Percentiles rank a stretch among this genome's conserved stretches.
These are phyloP conservation scores for Breynia disticha DNA, from an alignment of 441 rosid species.

Conservation along the genomic window DNA sequence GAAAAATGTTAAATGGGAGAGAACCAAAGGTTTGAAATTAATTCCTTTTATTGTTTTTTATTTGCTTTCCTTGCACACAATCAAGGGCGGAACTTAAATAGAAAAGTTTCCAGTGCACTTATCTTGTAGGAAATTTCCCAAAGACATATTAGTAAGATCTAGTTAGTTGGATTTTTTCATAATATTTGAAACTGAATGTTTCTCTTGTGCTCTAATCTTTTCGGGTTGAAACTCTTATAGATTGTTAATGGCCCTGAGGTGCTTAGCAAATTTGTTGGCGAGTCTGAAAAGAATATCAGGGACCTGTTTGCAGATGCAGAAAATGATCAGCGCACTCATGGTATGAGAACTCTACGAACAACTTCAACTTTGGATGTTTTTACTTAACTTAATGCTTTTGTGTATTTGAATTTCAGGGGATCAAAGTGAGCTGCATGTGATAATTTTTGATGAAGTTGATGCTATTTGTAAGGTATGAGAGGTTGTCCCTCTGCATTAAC, in stretches of 20 bases:
- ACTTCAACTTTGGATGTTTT: slow-evolving; percentile 8
- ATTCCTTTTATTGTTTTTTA: neutral
- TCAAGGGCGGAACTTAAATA: too few species aligned
- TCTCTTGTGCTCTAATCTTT: slow-evolving; percentile 2
- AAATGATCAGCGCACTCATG: slow-evolving; percentile 72
- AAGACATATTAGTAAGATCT: neutral
- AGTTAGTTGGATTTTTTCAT: neutral
- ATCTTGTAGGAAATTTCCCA: too few species aligned
- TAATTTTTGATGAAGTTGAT: slow-evolving; percentile 97
- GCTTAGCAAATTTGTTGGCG: slow-evolving; percentile 97
- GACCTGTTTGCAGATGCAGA: slow-evolving; percentile 98
- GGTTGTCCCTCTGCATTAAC: slow-evolving; percentile 12
- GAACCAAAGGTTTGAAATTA: slow-evolving; percentile 78
- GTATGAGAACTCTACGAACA: slow-evolving; percentile 29
- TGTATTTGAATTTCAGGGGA: slow-evolving; percentile 52
- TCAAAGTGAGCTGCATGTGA: slow-evolving; percentile 91
- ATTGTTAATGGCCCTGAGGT: slow-evolving; percentile 98
- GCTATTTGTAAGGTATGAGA: slow-evolving; percentile 91
- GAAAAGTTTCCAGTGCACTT: too few species aligned
- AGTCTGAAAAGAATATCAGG: slow-evolving; percentile 93
- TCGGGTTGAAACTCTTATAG: slow-evolving; percentile 32
- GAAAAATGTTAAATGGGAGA: slow-evolving; percentile 94
- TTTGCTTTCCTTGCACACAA: neutral
- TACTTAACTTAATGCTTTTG: slow-evolving; percentile 12
- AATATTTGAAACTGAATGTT: slow-evolving; percentile 3